These are phyloP conservation scores for Cucumis melo DNA, from an alignment of 306 rosid species.

Conservation along the genomic window DNA sequence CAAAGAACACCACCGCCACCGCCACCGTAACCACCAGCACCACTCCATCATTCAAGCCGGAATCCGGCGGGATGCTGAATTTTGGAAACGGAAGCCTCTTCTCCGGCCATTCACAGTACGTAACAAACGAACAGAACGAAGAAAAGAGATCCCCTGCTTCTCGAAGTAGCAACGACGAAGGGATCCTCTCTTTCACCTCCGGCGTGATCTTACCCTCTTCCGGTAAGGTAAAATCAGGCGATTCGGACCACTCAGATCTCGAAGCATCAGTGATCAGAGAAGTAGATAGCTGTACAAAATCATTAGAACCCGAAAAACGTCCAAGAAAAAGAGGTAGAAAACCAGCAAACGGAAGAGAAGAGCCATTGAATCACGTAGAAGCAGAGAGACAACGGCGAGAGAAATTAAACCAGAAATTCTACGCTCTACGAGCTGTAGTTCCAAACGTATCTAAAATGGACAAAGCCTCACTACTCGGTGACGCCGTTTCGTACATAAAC, in stretches of 20 bases:
- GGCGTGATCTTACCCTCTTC: constrained; percentile 30
- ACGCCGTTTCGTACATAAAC: constrained; percentile 70
- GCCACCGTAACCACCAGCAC: not conserved
- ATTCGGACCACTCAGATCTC: constrained; percentile 80
- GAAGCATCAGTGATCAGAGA: constrained; percentile 77
- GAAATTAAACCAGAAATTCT: constrained; percentile 85
- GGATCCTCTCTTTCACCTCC: constrained; percentile 75
- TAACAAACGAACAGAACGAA: constrained; percentile 26
- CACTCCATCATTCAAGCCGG: constrained; percentile 39
- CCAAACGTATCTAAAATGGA: constrained; percentile 95
- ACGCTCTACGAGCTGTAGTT: constrained; percentile 83
- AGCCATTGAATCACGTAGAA: constrained; percentile 87
- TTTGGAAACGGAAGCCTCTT: constrained; percentile 48
- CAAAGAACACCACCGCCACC: constrained; percentile 13
- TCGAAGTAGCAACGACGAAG: constrained; percentile 62
- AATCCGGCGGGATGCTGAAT: constrained; percentile 69
- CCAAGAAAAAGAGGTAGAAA: constrained; percentile 81
- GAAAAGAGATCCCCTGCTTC: constrained; percentile 58
- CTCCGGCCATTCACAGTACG: constrained; percentile 36
- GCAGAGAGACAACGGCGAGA: constrained; percentile 90
- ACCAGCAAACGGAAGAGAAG: constrained; percentile 91
- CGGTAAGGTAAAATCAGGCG: constrained; percentile 24
- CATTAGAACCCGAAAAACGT: constrained; percentile 63
- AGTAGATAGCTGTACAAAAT: constrained; percentile 35
- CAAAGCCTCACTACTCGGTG: constrained; percentile 85